phyloP scores from a whole-genome alignment of 768 basidiomycete species.

The Glaciozyma antarctica region DNA sequence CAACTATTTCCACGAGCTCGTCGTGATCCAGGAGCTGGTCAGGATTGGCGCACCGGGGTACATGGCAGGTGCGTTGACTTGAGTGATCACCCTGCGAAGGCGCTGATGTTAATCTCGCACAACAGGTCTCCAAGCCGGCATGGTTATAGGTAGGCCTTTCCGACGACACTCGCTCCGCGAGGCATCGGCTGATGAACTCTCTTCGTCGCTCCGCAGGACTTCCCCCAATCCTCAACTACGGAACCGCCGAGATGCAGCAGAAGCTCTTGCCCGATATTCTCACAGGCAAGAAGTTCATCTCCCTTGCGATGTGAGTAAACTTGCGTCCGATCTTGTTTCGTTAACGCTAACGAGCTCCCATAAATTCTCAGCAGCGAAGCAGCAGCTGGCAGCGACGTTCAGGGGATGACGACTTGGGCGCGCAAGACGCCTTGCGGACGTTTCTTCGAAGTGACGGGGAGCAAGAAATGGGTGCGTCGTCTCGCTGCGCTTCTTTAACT shows the following conservation, averaged over 20 bases:
- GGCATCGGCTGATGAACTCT: too few species aligned
- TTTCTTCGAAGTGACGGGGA: conserved; percentile 77
- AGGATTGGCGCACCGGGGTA: conserved; percentile 65
- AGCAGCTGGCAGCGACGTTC: conserved; percentile 62
- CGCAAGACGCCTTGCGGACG: conserved; percentile 70
- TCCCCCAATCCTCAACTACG: conserved; percentile 78
- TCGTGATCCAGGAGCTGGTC: conserved; percentile 66
- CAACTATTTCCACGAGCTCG: conserved; percentile 80
- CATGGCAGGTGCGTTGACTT: conserved; percentile 47
- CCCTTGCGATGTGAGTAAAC: conserved; percentile 53
- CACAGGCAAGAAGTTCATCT: conserved; percentile 58
- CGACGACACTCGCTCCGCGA: conserved; percentile 47
- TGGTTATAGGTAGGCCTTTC: conserved; percentile 15
- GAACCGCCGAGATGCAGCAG: conserved; percentile 55
- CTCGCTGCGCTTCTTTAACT: too few species aligned
- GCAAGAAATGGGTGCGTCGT: conserved; percentile 54
- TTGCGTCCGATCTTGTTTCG: too few species aligned
- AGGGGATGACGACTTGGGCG: conserved; percentile 58
- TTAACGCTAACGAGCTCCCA: too few species aligned
- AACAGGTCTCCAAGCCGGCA: conserved; percentile 38
- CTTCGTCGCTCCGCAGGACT: conserved; percentile 48
- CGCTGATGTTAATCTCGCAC: too few species aligned
- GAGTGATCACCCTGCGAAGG: too few species aligned
- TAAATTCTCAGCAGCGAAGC: conserved; percentile 52
- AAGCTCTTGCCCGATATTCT: conserved; percentile 62